Evolutionary conservation across 345 rosid species (phyloP), one percentile per base, ranked within the genome.

Genomic region (Eucalyptus tenuipes): DNA sequence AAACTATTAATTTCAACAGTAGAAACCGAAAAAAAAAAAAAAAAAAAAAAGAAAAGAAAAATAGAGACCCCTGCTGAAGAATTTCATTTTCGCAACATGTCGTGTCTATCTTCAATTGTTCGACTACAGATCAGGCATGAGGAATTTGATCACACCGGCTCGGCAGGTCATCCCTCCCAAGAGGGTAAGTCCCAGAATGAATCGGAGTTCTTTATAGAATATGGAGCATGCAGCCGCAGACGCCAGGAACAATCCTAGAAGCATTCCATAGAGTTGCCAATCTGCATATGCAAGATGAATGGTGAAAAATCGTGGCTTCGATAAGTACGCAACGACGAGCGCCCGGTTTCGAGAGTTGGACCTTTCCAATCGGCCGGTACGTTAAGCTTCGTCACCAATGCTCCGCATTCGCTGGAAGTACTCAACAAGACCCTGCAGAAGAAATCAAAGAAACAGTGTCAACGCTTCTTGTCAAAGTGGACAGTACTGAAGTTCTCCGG

Each of bases 291-390:
- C 16, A 85, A 53, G 50, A 64, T 20, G 57, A 49, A 10, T 5
- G 17, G 27, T 75, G 47, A 75, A 42, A 40, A 40, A 75, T 20
- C 29, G 42, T 20, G 40, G 29, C 24, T 61, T 48, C n/a, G 47
- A 31, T 18, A 25, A 29, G 27, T 9, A 45, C 0, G 27, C 24
- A 12, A 75, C 3, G 15, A 10, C 20, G 3, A 3, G 84, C 3
- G 8, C 47, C 4, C 1, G 47, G 42, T 20, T 37, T 10, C 79
- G 90, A 57, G 85, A 85, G 85, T 88, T 42, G n/a, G 49, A 96
- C 99, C 98, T 95, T 96, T 96, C 99, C 98, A 97, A 89, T 97
- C 97, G 68, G 96, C 96, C 27, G 98, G 98, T 79, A 96, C 99
- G 89, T 86, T 94, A 89, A 96, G 92, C 94, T 94, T 96, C 5